Conservation (phyloP, 257 asterid genomes). For the Forsythia viridissima region DNA sequence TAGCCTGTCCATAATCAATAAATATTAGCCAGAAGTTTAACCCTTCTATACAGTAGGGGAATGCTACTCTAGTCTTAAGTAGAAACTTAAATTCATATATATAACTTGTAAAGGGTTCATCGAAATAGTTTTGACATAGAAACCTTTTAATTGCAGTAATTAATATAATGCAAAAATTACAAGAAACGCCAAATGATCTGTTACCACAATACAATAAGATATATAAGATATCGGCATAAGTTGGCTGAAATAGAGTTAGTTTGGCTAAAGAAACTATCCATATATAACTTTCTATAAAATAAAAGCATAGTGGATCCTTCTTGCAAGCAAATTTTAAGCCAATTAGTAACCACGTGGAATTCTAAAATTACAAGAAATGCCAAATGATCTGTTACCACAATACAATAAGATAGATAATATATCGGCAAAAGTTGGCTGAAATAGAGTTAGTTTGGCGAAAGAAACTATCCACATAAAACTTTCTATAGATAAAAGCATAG, state of each 20-base stretch:
- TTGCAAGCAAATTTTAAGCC: not conserved
- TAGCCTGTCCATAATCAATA: conserved; percentile 49
- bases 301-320: not conserved
- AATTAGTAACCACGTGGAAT: not conserved
- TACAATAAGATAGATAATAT: not conserved
- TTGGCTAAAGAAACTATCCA: not conserved
- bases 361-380: not conserved
- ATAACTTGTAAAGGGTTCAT: not conserved
- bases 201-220: not conserved
- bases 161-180: not conserved
- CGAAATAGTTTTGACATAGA: not conserved
- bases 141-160: not conserved
- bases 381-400: conserved; percentile 1
- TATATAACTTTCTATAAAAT: not conserved
- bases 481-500: not conserved
- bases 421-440: not conserved
- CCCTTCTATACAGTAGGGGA: not conserved
- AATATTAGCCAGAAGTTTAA: conserved; percentile 14
- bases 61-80: not conserved
- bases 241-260: not conserved
- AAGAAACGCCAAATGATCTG: not conserved
- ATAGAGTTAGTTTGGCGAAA: not conserved
- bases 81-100: not conserved
- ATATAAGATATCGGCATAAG: not conserved
- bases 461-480: not conserved